A percentile compares a stretch with the other conserved stretches of the same genome.
These are phyloP conservation scores for Primulina eburnea DNA, from an alignment of 257 asterid species.

Conservation along the genomic window DNA sequence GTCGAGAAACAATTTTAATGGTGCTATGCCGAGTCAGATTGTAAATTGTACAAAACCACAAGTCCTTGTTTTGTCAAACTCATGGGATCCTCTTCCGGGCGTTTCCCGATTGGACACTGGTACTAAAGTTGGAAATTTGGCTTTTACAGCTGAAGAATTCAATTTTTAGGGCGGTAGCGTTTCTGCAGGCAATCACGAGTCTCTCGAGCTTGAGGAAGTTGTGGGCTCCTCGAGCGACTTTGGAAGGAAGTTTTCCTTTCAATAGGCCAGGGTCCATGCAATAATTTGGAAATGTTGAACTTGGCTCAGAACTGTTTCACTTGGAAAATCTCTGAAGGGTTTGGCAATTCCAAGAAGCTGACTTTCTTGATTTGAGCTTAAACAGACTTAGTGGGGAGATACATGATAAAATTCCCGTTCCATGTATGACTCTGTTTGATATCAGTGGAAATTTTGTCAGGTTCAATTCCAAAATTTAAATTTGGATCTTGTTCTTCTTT, in stretches of 20 bases:
- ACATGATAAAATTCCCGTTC: slow-evolving; percentile 60
- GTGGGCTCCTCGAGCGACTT: slow-evolving; percentile 86
- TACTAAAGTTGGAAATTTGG: slow-evolving; percentile 30
- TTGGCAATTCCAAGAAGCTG: slow-evolving; percentile 70
- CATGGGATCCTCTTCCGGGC: slow-evolving; percentile 41
- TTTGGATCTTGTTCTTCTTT: slow-evolving; percentile 41
- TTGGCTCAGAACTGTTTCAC: slow-evolving; percentile 66
- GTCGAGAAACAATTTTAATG: slow-evolving; percentile 83
- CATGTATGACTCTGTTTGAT: slow-evolving; percentile 81
- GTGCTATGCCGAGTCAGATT: slow-evolving; percentile 56
- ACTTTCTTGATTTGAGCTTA: slow-evolving; percentile 78
- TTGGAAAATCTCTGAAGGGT: slow-evolving; percentile 44
- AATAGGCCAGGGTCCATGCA: slow-evolving; percentile 80
- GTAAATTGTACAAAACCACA: slow-evolving; percentile 68
- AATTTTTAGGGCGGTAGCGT: slow-evolving; percentile 72
- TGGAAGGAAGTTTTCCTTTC: slow-evolving; percentile 59
- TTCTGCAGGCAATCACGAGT: slow-evolving; percentile 50
- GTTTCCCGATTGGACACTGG: slow-evolving; percentile 23
- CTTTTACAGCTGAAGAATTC: slow-evolving; percentile 52
- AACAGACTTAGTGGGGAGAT: slow-evolving; percentile 69
- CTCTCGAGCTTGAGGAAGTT: slow-evolving; percentile 75
- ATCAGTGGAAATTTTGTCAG: slow-evolving; percentile 64
- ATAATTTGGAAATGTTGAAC: slow-evolving; percentile 70
- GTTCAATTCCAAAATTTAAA: slow-evolving; percentile 65
- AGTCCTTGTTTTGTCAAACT: slow-evolving; percentile 71